These are phyloP conservation scores for Pichia eremophila DNA, from an alignment of 805 yeast species.

Conservation along the genomic window DNA sequence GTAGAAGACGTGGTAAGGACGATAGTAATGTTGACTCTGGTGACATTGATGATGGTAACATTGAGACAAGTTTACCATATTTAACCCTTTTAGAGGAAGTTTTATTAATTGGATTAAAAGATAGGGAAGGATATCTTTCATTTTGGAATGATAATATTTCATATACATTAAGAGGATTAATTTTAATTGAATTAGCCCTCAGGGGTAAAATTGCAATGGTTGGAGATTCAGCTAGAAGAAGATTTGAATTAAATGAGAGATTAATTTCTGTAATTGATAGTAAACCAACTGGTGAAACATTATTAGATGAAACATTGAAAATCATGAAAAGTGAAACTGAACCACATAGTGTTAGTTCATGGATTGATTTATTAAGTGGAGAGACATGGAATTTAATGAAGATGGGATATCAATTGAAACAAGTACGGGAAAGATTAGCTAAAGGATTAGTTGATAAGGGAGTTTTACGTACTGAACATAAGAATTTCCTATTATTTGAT, in stretches of 20 bases:
- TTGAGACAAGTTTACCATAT: not conserved
- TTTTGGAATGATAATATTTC: conserved; percentile 98
- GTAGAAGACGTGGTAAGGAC: not conserved
- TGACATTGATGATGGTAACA: conserved; percentile 32
- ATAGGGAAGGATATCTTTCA: conserved; percentile 90
- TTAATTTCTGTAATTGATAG: conserved; percentile 80
- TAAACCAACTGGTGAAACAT: conserved; percentile 86
- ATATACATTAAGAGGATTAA: conserved; percentile 92
- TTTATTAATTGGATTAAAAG: conserved; percentile 83
- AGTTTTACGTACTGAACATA: conserved; percentile 87
- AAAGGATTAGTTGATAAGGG: conserved; percentile 98
- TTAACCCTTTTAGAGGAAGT: conserved; percentile 96
- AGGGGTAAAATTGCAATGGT: conserved; percentile 83
- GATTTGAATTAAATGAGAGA: conserved; percentile 83
- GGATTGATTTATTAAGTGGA: conserved; percentile 91
- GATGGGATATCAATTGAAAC: conserved; percentile 90
- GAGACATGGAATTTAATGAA: conserved; percentile 97
- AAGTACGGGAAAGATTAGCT: conserved; percentile 92
- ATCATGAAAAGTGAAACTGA: conserved; percentile 81
- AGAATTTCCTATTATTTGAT: conserved; percentile 87
- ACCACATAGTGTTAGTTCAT: conserved; percentile 65
- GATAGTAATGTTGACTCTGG: not conserved
- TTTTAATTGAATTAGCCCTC: conserved; percentile 82
- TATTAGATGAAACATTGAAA: conserved; percentile 86
- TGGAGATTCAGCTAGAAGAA: conserved; percentile 84